Evolutionary conservation across 2,329 filamentous ascomycete species (phyloP).

Genomic region (Neurospora crassa): DNA sequence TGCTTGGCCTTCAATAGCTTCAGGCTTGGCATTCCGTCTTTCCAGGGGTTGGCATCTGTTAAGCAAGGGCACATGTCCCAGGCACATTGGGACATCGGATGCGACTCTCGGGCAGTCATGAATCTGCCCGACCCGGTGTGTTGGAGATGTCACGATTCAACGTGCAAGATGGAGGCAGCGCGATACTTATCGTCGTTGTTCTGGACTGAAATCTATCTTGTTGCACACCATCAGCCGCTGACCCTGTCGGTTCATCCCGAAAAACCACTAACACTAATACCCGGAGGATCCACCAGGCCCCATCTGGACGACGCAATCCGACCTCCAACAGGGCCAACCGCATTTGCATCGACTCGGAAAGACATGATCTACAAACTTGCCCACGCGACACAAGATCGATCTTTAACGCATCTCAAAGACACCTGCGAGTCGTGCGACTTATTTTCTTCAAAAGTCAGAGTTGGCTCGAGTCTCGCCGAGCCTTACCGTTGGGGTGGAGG

Average conservation of each 20-base stretch:
- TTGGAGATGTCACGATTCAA: neutral
- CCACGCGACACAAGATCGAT: neutral
- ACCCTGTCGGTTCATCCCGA: neutral
- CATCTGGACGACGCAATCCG: neutral
- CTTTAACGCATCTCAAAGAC: neutral
- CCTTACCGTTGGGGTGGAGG: too few relatives aligned
- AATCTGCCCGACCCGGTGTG: neutral
- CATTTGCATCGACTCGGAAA: neutral
- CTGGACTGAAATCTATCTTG: neutral
- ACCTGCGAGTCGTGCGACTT: neutral
- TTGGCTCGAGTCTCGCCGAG: neutral
- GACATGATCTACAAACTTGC: neutral
- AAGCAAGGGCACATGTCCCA: neutral
- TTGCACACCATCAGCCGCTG: neutral
- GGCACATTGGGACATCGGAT: neutral
- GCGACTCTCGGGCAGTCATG: too few relatives aligned
- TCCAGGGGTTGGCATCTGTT: neutral
- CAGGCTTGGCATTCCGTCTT: neutral
- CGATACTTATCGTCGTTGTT: neutral
- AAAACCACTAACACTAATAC: neutral
- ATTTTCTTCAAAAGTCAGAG: neutral
- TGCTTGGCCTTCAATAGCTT: neutral
- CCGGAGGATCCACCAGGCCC: neutral
- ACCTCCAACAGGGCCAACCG: neutral
- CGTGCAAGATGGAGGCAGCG: neutral